phyloP scores from a whole-genome alignment of 306 rosid species.

The Potentilla sterilis region DNA sequence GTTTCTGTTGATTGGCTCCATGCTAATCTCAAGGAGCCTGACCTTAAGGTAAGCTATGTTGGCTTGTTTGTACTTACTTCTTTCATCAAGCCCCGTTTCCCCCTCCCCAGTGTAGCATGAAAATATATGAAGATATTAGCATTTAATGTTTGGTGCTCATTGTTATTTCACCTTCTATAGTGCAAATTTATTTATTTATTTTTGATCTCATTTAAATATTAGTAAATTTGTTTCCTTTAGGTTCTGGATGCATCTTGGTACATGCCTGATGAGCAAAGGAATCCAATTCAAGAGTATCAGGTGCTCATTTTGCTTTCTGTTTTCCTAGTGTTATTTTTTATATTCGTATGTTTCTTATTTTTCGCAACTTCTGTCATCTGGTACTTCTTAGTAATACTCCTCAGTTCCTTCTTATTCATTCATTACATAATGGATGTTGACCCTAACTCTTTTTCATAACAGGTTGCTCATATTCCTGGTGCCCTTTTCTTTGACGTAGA shows the following conservation, averaged over 20 bases:
- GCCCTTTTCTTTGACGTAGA: constrained; percentile 98
- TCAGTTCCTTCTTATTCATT: background rate
- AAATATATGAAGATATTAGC: background rate
- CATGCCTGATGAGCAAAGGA: constrained; percentile 97
- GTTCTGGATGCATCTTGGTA: constrained; percentile 99
- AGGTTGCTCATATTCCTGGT: constrained; percentile 99
- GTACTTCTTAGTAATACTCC: constrained; percentile 15
- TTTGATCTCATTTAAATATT: background rate
- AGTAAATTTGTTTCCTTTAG: constrained; percentile 35
- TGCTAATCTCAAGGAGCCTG: constrained; percentile 71
- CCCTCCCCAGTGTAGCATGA: background rate
- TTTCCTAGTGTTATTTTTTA: constrained; percentile 8
- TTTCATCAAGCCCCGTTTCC: background rate
- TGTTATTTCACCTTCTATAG: background rate
- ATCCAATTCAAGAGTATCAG: constrained; percentile 97
- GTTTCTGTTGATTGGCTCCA: constrained; percentile 93
- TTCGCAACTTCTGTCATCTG: background rate
- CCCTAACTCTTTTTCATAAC: constrained; percentile 20
- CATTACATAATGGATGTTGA: background rate
- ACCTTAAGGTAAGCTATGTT: constrained; percentile 60
- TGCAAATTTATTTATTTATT: background rate
- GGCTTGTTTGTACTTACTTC: background rate
- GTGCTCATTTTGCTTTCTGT: constrained; percentile 29
- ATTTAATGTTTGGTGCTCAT: background rate
- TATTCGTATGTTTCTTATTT: background rate